These are phyloP conservation scores for Trichaptum fuscoviolaceum DNA, from an alignment of 768 basidiomycete genomes.

Conservation along the genomic window DNA sequence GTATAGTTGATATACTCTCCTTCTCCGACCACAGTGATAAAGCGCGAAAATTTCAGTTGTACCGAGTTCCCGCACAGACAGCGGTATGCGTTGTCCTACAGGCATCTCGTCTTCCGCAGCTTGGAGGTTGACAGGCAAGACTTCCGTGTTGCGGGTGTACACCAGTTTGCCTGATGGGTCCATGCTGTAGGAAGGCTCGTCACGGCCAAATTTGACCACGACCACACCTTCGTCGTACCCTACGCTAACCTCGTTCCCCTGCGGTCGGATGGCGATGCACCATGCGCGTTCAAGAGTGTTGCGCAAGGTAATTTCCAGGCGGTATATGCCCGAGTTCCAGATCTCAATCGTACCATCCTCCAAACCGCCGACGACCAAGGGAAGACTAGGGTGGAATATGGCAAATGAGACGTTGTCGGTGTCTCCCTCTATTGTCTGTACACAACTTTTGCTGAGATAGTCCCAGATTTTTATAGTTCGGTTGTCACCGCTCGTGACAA, in stretches of 20 bases:
- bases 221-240: conserved; percentile 98
- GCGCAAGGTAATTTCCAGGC: conserved; percentile 88
- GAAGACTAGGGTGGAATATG: conserved; percentile 92
- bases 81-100: conserved; percentile 75
- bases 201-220: conserved; percentile 92
- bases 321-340: conserved; percentile 95
- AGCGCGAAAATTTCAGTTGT: conserved; percentile 94
- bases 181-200: conserved; percentile 95
- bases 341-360: conserved; percentile 98
- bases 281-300: conserved; percentile 95
- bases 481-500: conserved; percentile 96
- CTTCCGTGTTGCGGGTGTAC: conserved; percentile 87
- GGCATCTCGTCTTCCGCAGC: conserved; percentile 48
- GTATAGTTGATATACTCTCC: conserved; percentile 99
- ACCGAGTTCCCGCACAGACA: conserved; percentile 85
- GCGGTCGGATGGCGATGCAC: conserved; percentile 83
- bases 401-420: conserved; percentile 98
- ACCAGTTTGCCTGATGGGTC: conserved; percentile 93
- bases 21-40: conserved; percentile 95
- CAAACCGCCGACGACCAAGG: conserved; percentile 89
- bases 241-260: conserved; percentile 88
- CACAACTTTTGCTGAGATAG: conserved; percentile 96
- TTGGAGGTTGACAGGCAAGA: conserved; percentile 80
- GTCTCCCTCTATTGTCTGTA: conserved; percentile 96
- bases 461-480: conserved; percentile 99